Base-by-base conservation (phyloP, 2,329 filamentous ascomycete species). In the Aspergillus chevalieri region DNA sequence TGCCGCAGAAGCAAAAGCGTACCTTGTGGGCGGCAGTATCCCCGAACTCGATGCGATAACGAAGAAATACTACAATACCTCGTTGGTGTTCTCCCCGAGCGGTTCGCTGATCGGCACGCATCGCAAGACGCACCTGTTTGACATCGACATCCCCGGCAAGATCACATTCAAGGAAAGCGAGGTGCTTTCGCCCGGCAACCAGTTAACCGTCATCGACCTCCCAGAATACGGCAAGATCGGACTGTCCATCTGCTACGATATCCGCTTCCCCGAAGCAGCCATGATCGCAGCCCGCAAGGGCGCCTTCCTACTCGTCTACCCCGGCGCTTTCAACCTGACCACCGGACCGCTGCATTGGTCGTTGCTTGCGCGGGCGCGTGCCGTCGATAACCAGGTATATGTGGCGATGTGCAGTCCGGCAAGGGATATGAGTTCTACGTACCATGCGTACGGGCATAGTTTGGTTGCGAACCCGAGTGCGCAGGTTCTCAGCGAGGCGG, bases 91-190 rank as follows among this genome's bases (percentile, higher is more conserved):
- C 70, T 81, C 78, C 0, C 91, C 90, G 0, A 73, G 78, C 8
- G 93, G 93, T 3, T 68, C 78, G n/a, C 77, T 96, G 44, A 78
- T 98, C n/a, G 89, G 84, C 5, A 88, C 84, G 2, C 91, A 97
- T 69, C 83, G 93, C 60, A 98, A 98, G 74, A 84, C 93, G 41
- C 93, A 98, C 71, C 79, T 98, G 41, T 98, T 98, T 70, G 93
- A 97, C 72, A 98, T 98, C 61, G 86, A 95, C 68, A 97, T 98
- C 56, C 93, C 93, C 0, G 92, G 90, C 54, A 91, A 91, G 74
- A 95, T 98, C 68, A 85, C 75, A 10, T 98, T 98, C 74, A 82
- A 81, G 55, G 93, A 98, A 73, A 90, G 85, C 47, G 91, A 96
- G 54, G 89, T 96, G 36, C 79, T 98, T 30, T 86, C 82, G 19